A percentile compares a stretch with the other conserved stretches of the same genome.
phyloP scores from a whole-genome alignment of 306 rosid genomes.

The Cyclanthera cordifolia region DNA sequence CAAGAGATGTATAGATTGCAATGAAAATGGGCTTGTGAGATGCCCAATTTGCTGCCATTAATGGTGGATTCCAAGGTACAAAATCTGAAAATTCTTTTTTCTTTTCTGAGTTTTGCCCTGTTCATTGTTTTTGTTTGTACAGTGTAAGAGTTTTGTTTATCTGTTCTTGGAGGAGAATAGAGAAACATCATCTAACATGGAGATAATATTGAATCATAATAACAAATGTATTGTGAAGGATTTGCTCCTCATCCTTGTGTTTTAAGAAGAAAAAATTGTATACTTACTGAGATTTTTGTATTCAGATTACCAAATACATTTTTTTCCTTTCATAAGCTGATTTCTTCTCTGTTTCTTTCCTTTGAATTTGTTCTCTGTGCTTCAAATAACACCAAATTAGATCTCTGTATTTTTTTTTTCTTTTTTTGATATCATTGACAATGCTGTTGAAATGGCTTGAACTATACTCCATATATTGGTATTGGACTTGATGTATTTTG shows the following conservation, averaged over 20 bases:
- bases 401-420: no score
- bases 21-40: slow-evolving; percentile 77
- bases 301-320: slow-evolving; percentile 11
- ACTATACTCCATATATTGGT: no score
- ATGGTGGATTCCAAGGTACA: slow-evolving; percentile 23
- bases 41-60: slow-evolving; percentile 66
- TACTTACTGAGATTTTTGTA: slow-evolving; percentile 12
- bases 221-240: not conserved
- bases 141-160: slow-evolving; percentile 18
- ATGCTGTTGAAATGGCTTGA: no score
- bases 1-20: slow-evolving; percentile 72
- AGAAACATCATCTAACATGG: not conserved
- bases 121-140: slow-evolving; percentile 40
- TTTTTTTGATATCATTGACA: no score
- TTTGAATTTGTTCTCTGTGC: no score
- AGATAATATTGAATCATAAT: not conserved
- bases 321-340: no score
- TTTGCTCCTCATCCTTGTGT: not conserved
- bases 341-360: no score
- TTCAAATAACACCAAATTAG: no score
- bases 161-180: slow-evolving; percentile 14
- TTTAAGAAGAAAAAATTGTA: not conserved
- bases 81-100: slow-evolving; percentile 6
- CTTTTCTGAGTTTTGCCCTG: not conserved
- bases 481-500: no score